Base-by-base conservation (phyloP, 306 rosid species). In the Lithocarpus polystachyus region DNA sequence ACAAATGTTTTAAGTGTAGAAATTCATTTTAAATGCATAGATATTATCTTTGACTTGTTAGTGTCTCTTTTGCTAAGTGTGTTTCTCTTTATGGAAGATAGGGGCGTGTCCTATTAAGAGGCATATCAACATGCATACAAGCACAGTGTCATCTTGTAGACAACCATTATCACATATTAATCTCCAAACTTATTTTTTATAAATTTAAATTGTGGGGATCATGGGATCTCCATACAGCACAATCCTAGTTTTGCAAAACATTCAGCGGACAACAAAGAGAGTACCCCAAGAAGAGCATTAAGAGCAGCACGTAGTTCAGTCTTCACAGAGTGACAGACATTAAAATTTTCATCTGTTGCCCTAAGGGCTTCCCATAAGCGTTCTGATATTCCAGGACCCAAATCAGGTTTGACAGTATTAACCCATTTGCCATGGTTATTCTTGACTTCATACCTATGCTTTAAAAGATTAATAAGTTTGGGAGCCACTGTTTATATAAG, bases 351-450 rank as follows among this genome's bases (percentile, higher is more conserved):
- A 81, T 75, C 93, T 2, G 96, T 84, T 73, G 89, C 20, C 75
- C 5, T 80, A 40, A 93, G 74, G 78, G 97, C 96, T 60, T 85
- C 88, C 76, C 82, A 48, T 71, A 93, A 78, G 12, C 96, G 96
- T 79, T 93, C 96, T 68, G 89, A 84, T 79, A 87, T 89, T 60
- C 93, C 93, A 9, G 99, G 98, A 82, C 98, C 96, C 61, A 95
- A 65, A 72, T 90, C 73, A 59, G 99, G 98, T 80, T 87, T 88
- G 79, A 84, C 88, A 14, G 86, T 79, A 9, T 18, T 80, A 52
- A 95, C 19, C 99, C 99, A 93, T 84, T 90, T 89, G 19, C 87
- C 87, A 62, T 95, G 99, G 80, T 91, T 95, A 74, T 73, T 90
- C 89, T 91, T 95, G 89, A 95, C 87, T 56, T 95, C 98, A 74